Evolutionary conservation across 805 yeast species (phyloP), one percentile per base, ranked within the genome.

Genomic region (Saccharomycopsis fodiens): DNA sequence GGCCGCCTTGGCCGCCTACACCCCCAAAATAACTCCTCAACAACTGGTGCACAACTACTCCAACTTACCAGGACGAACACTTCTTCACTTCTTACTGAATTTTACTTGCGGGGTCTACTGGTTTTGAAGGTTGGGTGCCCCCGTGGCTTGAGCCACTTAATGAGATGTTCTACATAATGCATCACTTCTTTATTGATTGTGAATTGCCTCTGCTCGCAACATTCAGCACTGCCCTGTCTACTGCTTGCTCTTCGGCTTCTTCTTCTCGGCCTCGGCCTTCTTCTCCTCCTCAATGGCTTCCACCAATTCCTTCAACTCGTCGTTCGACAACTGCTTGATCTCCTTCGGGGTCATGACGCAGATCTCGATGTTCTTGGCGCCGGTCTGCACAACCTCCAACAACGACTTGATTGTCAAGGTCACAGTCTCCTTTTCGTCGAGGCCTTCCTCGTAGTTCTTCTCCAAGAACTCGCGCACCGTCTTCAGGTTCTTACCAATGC

Each of bases 341-440:
- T 71, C 64, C 54, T 73, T 67, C 25, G 96, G 85, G 51, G 76
- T 78, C 76, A 91, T 78, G 32, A 93, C 81, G 3, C 94, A 84
- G 42, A 93, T 79, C 66, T 93, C 98, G 60, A 93, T 89, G 64
- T 93, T 93, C 62, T 86, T 85, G 38, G 97, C 94, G 35, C 98
- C 98, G 2, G 97, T 89, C 68, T 93, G 97, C 20, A 93, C 98
- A 41, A 93, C 97, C 64, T 93, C 98, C 56, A 93, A 72, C 56
- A 93, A 71, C 15, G 95, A 79, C 68, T 85, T 85, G 42, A 93
- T 79, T 2, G 97, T 79, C 58, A 93, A 78, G 55, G 78, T 78
- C 46, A 89, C 70, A 19, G 96, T 82, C 32, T 77, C 82, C 30
- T 78, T 78, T 52, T 79, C 86, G 44, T 76, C 79, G 66, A 80